These are phyloP conservation scores for Cyberlindnera maclurae DNA, from an alignment of 805 yeast species.

Conservation along the genomic window DNA sequence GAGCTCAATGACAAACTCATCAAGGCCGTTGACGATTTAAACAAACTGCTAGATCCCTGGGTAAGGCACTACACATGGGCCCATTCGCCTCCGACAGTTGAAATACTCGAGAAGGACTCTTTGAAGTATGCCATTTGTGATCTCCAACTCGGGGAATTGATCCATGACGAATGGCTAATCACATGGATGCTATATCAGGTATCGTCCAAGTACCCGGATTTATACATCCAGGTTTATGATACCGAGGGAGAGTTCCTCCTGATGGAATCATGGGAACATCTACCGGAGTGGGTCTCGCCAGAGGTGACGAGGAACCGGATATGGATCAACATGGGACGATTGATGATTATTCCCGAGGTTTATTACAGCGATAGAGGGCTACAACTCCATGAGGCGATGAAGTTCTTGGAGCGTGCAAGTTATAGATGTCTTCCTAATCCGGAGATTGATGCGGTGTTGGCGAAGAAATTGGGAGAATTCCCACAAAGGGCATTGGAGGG, in stretches of 20 bases:
- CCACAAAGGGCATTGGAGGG: slow-evolving; percentile 26
- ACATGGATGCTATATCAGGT: slow-evolving; percentile 33
- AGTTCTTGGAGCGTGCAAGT: slow-evolving; percentile 30
- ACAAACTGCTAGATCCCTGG: slow-evolving; percentile 29
- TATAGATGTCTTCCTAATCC: slow-evolving; percentile 28
- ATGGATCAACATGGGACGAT: slow-evolving; percentile 41
- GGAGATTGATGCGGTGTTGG: slow-evolving; percentile 18
- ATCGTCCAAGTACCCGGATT: slow-evolving; percentile 26
- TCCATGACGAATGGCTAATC: slow-evolving; percentile 40
- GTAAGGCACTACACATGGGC: slow-evolving; percentile 37
- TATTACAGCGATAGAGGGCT: slow-evolving; percentile 30
- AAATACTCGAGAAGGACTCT: slow-evolving; percentile 2
- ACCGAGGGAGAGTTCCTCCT: slow-evolving; percentile 51
- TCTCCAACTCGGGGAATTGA: slow-evolving; percentile 35
- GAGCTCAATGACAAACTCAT: slow-evolving; percentile 14
- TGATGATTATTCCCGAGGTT: slow-evolving; percentile 34
- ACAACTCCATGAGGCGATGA: slow-evolving; percentile 32
- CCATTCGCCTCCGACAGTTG: slow-evolving; percentile 14
- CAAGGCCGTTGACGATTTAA: slow-evolving; percentile 17
- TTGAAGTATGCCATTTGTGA: slow-evolving; percentile 27
- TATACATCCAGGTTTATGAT: slow-evolving; percentile 42
- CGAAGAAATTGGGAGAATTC: slow-evolving; percentile 14
- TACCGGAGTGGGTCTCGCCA: slow-evolving; percentile 44
- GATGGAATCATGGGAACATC: slow-evolving; percentile 38
- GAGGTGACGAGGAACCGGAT: slow-evolving; percentile 41